Base-by-base conservation (phyloP, 768 basidiomycete species). In the Boletus rex-veris region DNA sequence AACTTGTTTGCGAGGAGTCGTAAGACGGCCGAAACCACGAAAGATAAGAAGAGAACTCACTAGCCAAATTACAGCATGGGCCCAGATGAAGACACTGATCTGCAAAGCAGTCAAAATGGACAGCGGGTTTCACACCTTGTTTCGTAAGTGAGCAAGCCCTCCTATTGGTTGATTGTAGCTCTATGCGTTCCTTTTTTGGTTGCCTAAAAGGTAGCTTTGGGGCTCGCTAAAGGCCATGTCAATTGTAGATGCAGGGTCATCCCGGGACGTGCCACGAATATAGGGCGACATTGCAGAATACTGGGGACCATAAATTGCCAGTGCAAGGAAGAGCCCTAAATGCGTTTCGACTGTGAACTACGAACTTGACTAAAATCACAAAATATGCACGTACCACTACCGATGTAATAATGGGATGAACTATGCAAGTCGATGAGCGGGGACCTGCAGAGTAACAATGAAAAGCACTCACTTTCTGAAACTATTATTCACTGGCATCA, bases 401-500 rank as follows among this genome's bases (percentile, higher is more conserved):
- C 75, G 46, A 95, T 61, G 73, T 92, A 88, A 70, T 99, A 99
- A 72, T 98, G 93, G 0, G 78, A 77, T 8, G 88, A 97, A 73
- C 96, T 98, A 60, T 8, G 38, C 35, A 38, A 40, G 33, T 6
- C 19, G 21, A 30, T 62, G 5, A 64, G 45, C n/a, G 36, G 31
- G 39, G 15, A 16, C 12, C 39, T 16, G 43, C 8, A 30, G 33
- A 30, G 11, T 21, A 7, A 21, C 7, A 33, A 35, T 15, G 10
- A 3, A 16, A 50, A 14, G 10, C 26, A 7, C 26, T 28, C 26
- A 28, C 26, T 28, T 28, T 28, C 26, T 28, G 26, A 36, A 36
- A 15, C 15, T 36, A 11, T 12, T n/a, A 60, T 81, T 28, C 51
- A 97, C 96, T 99, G 96, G 97, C 90, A 98, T 96, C 0, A 96